These are phyloP conservation scores for Claviceps spartinae DNA, from an alignment of 2,329 filamentous ascomycete species.

Conservation along the genomic window DNA sequence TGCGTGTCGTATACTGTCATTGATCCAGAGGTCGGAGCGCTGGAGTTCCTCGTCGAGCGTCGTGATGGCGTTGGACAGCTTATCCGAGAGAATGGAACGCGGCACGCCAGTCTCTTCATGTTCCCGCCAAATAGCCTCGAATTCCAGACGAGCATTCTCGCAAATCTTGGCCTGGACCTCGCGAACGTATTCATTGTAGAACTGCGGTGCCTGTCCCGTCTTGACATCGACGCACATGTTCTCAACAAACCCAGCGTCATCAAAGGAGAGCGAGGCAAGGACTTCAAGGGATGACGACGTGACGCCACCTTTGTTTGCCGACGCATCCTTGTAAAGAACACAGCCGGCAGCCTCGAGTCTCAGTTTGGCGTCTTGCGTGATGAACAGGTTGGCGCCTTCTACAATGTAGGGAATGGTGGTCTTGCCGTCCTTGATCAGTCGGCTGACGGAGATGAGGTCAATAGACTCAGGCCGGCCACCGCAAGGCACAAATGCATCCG, in stretches of 20 bases:
- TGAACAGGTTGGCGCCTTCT: constrained; percentile 95
- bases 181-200: constrained; percentile 88
- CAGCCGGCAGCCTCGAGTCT: constrained; percentile 91
- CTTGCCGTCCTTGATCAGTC: constrained; percentile 84
- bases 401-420: constrained; percentile 84
- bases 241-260: constrained; percentile 73
- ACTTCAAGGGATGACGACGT: constrained; percentile 96
- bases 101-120: constrained; percentile 67
- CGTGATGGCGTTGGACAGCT: constrained; percentile 85
- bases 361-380: constrained; percentile 95
- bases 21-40: constrained; percentile 80
- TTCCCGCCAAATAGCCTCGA: constrained; percentile 97
- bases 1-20: constrained; percentile 60
- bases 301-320: constrained; percentile 96
- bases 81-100: constrained; percentile 81
- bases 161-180: constrained; percentile 84
- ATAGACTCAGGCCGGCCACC: constrained; percentile 95
- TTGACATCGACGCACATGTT: constrained; percentile 78
- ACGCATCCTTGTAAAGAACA: constrained; percentile 93
- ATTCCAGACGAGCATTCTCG: constrained; percentile 84
- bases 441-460: constrained; percentile 74
- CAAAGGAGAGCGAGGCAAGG: constrained; percentile 84
- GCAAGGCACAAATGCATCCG: constrained; percentile 88
- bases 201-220: constrained; percentile 61
- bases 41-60: constrained; percentile 93